Conservation (phyloP, 768 basidiomycete genomes). For the Polyporus arcularius region DNA sequence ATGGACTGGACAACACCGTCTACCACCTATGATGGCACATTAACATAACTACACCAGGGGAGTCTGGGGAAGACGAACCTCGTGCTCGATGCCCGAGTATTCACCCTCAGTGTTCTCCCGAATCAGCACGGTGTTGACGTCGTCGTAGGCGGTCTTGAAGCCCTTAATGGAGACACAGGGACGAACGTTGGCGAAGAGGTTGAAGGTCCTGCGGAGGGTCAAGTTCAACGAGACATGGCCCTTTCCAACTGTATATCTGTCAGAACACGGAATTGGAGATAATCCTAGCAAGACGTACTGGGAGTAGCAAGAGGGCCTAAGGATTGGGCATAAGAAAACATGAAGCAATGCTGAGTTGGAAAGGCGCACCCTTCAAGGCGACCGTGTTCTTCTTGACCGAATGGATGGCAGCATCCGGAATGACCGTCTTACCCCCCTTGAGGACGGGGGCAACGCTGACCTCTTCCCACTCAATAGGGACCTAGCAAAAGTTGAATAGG, state of each 20-base stretch:
- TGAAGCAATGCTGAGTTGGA: neutral
- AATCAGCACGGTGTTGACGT: conserved; percentile 97
- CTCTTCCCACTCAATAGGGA: conserved; percentile 99
- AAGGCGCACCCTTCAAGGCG: conserved; percentile 82
- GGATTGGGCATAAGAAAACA: neutral
- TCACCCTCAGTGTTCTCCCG: conserved; percentile 99
- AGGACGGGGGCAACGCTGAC: conserved; percentile 94
- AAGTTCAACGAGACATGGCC: conserved; percentile 98
- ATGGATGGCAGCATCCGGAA: conserved; percentile 87
- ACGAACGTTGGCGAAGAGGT: conserved; percentile 97
- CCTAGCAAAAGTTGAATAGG: conserved; percentile 46
- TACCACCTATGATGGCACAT: conserved; percentile 61
- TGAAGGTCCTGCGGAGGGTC: conserved; percentile 95
- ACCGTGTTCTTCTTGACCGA: conserved; percentile 97
- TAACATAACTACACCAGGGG: neutral
- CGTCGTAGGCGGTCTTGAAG: conserved; percentile 97
- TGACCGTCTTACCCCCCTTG: conserved; percentile 94
- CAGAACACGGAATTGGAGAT: neutral
- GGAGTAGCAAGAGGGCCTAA: conserved; percentile 95
- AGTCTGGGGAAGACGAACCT: conserved; percentile 48
- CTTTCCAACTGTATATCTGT: conserved; percentile 78
- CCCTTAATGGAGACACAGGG: conserved; percentile 95
- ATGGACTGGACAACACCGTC: conserved; percentile 99
- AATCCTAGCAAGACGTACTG: conserved; percentile 54
- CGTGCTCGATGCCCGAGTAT: conserved; percentile 99